phyloP scores from a whole-genome alignment of 176 grass and related monocot genomes.

The Triticum urartu region DNA sequence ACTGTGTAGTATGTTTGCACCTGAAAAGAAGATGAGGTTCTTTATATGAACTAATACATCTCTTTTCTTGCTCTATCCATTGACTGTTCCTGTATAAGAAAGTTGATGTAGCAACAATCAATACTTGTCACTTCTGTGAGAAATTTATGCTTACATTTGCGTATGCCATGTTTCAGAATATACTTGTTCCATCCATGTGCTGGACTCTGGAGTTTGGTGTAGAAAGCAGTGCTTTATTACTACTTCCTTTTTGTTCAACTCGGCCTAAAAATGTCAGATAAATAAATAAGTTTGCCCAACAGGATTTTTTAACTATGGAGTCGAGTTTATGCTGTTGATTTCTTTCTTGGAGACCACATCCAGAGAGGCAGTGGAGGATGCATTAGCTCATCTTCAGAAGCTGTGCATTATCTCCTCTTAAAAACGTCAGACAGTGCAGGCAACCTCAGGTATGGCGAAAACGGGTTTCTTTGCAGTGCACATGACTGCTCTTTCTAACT shows the following conservation, averaged over 20 bases:
- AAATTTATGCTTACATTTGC: not conserved
- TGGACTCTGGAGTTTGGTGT: not conserved
- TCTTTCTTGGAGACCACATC: too few species aligned
- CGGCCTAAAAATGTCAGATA: too few species aligned
- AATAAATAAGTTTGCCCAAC: not conserved
- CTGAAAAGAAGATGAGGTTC: not conserved
- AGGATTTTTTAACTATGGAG: constrained; percentile 53
- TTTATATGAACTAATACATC: not conserved
- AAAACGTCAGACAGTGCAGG: too few species aligned
- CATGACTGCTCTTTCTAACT: too few species aligned
- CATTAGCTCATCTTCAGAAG: too few species aligned
- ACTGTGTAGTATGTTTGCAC: not conserved
- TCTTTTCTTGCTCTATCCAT: not conserved
- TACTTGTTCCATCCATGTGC: not conserved
- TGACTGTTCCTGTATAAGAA: not conserved
- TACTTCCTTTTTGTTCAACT: too few species aligned
- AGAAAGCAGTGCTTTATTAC: too few species aligned
- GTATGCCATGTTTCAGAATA: not conserved
- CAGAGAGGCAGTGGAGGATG: too few species aligned
- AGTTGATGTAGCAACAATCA: not conserved
- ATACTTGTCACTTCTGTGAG: not conserved
- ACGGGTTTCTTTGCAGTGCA: too few species aligned
- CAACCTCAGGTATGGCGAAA: too few species aligned
- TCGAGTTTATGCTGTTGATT: constrained; percentile 24
- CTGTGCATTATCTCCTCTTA: too few species aligned